Percentiles rank a stretch among this genome's conserved stretches.
Evolutionary conservation across 306 rosid genomes (phyloP).

Genomic region (Arachis stenosperma): DNA sequence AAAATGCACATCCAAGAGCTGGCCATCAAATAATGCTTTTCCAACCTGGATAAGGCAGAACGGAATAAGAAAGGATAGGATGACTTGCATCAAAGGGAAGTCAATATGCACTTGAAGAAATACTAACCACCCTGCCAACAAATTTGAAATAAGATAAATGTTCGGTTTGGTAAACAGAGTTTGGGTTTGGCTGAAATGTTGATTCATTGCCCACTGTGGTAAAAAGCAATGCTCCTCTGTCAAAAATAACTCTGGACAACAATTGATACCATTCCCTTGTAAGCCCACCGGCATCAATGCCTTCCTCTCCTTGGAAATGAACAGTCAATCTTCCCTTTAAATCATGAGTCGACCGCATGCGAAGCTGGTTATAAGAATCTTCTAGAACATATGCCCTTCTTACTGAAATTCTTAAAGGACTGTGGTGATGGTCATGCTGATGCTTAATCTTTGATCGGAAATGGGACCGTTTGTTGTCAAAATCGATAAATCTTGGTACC

Average conservation of each 20-base stretch:
- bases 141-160: conserved; percentile 98
- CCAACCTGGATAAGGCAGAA: conserved; percentile 70
- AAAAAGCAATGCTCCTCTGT: conserved; percentile 94
- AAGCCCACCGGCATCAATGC: conserved; percentile 99
- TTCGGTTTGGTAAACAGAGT: conserved; percentile 97
- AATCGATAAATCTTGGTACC: conserved; percentile 94
- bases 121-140: conserved; percentile 98
- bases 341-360: conserved; percentile 83
- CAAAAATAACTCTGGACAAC: conserved; percentile 95
- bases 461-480: conserved; percentile 96
- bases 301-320: conserved; percentile 99
- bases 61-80: conserved; percentile 35
- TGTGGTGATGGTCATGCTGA: conserved; percentile 95
- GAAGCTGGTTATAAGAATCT: conserved; percentile 97
- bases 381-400: conserved; percentile 97
- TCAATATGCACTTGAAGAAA: conserved; percentile 34
- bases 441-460: conserved; percentile 98
- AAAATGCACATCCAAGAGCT: conserved; percentile 97
- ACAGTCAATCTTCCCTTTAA: conserved; percentile 97
- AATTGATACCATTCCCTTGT: conserved; percentile 99
- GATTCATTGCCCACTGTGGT: conserved; percentile 99
- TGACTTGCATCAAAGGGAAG: conserved; percentile 25
- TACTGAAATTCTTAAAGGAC: conserved; percentile 90
- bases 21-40: conserved; percentile 98
- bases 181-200: conserved; percentile 98